A percentile compares a stretch with the other conserved stretches of the same genome.
Conservation (phyloP, 495 filamentous ascomycete species). For the Lepidopterella palustris region DNA sequence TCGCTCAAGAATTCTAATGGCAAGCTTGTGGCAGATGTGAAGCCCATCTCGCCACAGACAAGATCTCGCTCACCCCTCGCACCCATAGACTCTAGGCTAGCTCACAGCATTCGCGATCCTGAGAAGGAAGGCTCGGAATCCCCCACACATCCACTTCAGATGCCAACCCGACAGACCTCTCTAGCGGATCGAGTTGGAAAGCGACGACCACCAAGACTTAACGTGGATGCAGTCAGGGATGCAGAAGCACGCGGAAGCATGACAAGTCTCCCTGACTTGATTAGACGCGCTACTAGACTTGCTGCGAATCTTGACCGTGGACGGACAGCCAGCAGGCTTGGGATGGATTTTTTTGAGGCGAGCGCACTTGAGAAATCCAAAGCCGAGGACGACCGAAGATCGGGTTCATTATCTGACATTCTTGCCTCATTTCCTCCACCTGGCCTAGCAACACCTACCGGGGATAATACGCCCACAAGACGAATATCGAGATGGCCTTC, state of each 20-base stretch:
- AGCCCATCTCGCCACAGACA: neutral
- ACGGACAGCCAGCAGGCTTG: conserved; percentile 67
- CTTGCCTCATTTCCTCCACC: conserved; percentile 88
- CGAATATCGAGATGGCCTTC: conserved; percentile 31
- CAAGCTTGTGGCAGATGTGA: conserved; percentile 3
- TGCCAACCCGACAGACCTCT: conserved; percentile 9
- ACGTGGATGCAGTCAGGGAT: conserved; percentile 71
- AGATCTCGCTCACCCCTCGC: conserved; percentile 3
- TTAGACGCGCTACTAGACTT: conserved; percentile 76
- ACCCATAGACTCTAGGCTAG: neutral
- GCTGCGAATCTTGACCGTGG: conserved; percentile 86
- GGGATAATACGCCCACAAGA: conserved; percentile 31
- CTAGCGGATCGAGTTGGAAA: conserved; percentile 39
- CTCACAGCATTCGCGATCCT: conserved; percentile 4
- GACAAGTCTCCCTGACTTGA: conserved; percentile 87
- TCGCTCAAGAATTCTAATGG: conserved; percentile 18
- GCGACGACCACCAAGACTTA: conserved; percentile 64
- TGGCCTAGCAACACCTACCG: conserved; percentile 48
- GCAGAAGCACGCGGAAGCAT: conserved; percentile 79
- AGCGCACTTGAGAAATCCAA: conserved; percentile 40
- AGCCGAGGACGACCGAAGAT: conserved; percentile 33
- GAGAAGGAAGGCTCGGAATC: conserved; percentile 16
- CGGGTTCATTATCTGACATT: conserved; percentile 77
- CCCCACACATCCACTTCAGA: conserved; percentile 27
- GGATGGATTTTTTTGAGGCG: conserved; percentile 42